Conservation (phyloP, 169 alveolate species). For the Plasmodium fragile region DNA sequence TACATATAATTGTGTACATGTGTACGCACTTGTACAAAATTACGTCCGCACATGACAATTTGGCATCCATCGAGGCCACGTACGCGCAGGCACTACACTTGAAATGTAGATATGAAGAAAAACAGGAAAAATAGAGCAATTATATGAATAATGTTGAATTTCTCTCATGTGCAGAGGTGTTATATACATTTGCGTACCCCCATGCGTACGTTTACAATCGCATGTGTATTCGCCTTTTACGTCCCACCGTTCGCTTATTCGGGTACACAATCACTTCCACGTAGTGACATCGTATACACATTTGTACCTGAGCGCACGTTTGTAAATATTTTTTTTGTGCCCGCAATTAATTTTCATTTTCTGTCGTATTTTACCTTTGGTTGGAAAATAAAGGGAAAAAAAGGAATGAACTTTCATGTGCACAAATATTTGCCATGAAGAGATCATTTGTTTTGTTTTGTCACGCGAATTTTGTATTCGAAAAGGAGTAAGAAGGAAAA, state of each 20-base stretch:
- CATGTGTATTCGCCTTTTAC: neutral
- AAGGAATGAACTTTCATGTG: conserved; percentile 2
- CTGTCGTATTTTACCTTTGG: neutral
- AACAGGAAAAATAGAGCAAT: neutral
- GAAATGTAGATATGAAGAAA: conserved; percentile 25
- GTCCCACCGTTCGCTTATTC: neutral
- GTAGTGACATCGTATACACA: neutral
- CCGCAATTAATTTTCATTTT: conserved; percentile 12
- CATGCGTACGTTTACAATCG: neutral
- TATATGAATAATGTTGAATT: conserved; percentile 11
- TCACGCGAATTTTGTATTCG: neutral
- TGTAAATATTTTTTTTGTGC: conserved; percentile 28
- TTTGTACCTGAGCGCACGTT: neutral
- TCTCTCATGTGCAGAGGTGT: neutral
- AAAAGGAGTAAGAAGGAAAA: conserved; percentile 7
- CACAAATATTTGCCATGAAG: conserved; percentile 8
- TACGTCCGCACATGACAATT: neutral
- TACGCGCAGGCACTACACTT: conserved; percentile 15
- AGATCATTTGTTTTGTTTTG: conserved; percentile 8
- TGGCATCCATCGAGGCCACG: neutral
- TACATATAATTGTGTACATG: neutral
- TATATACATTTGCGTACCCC: neutral
- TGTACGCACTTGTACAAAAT: neutral
- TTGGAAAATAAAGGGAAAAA: neutral
- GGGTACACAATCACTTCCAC: neutral